Base-by-base conservation (phyloP, 345 rosid genomes). In the Moricandia moricandioides region DNA sequence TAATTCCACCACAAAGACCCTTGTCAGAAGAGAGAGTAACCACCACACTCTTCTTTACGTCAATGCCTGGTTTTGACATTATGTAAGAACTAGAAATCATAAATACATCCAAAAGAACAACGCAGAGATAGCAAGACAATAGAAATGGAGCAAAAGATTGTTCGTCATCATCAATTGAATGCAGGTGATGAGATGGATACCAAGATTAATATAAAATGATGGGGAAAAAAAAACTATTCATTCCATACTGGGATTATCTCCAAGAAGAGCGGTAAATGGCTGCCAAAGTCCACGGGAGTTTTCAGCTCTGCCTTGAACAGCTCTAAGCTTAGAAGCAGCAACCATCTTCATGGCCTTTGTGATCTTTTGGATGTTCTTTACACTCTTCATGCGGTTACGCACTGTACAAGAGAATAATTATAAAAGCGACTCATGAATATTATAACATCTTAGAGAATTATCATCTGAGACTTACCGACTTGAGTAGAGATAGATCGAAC, bases 321-420 rank as follows among this genome's bases (percentile, higher is more conserved):
- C 91, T 58, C 98, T 87, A 24, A 95, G 83, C 89, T 95, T 95
- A 7, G 98, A 95, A 74, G 99, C 99, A 67, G 99, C 98, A 88
- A 95, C 99, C 99, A 95, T 95, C 91, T 95, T 95, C 99, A 95
- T 95, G 21, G 99, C 99, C 88, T 95, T 95, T 6, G 97, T 95
- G 76, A 95, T 95, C 78, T 95, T 95, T 80, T 95, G 97, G 78
- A 95, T 95, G 78, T 91, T 95, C 86, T 84, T 92, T 18, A 95
- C 88, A 91, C 99, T 95, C 92, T 95, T 95, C 99, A 95, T 95
- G 37, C 98, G 84, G 71, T 92, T 91, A 71, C 99, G 84, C 73
- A 95, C 98, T 95, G 87, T 86, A 87, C 8, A 73, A 73, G 57
- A 39, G 58, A 37, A 72, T 39, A 71, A 70, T 35, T 4, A n/a